Percentiles rank a stretch among this genome's conserved stretches.
Evolutionary conservation across 2,329 filamentous ascomycete species (phyloP).

Genomic region (Nemania sp.): DNA sequence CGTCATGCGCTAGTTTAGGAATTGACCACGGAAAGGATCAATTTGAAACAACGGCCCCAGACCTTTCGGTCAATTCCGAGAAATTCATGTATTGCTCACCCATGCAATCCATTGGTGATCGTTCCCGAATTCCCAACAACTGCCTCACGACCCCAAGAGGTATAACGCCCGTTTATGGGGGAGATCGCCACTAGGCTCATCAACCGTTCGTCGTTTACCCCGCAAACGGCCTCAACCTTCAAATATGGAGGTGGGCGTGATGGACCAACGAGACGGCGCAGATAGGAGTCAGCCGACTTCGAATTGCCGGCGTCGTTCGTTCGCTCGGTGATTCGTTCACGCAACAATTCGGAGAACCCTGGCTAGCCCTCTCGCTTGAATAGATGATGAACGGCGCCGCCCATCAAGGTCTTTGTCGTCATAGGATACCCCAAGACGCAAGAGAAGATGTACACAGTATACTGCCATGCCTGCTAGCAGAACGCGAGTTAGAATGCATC

Average conservation of each 20-base stretch:
- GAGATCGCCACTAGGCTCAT: slow-evolving; percentile 19
- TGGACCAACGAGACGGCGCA: slow-evolving; percentile 21
- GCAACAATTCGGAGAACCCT: slow-evolving; percentile 21
- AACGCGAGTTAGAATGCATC: slow-evolving; percentile 15
- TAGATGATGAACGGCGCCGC: slow-evolving; percentile 5
- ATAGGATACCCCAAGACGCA: slow-evolving; percentile 7
- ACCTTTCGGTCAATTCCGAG: slow-evolving; percentile 15
- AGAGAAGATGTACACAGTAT: slow-evolving; percentile 19
- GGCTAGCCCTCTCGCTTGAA: slow-evolving; percentile 3
- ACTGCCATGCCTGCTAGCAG: neutral
- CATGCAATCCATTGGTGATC: slow-evolving; percentile 10
- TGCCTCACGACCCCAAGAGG: neutral
- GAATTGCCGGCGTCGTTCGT: slow-evolving; percentile 15
- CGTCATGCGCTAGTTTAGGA: slow-evolving; percentile 4
- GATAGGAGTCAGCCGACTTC: slow-evolving; percentile 24
- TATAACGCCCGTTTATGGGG: slow-evolving; percentile 3
- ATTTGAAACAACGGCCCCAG: no score
- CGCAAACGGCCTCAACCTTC: slow-evolving; percentile 22
- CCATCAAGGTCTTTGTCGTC: slow-evolving; percentile 12
- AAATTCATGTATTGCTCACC: neutral
- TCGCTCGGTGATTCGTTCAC: slow-evolving; percentile 10
- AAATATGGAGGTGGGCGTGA: slow-evolving; percentile 13
- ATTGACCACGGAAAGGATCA: neutral
- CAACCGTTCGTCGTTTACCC: slow-evolving; percentile 24
- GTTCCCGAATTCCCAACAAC: slow-evolving; percentile 12